These are phyloP conservation scores for Jatropha multifida DNA, from an alignment of 441 rosid species.

Conservation along the genomic window DNA sequence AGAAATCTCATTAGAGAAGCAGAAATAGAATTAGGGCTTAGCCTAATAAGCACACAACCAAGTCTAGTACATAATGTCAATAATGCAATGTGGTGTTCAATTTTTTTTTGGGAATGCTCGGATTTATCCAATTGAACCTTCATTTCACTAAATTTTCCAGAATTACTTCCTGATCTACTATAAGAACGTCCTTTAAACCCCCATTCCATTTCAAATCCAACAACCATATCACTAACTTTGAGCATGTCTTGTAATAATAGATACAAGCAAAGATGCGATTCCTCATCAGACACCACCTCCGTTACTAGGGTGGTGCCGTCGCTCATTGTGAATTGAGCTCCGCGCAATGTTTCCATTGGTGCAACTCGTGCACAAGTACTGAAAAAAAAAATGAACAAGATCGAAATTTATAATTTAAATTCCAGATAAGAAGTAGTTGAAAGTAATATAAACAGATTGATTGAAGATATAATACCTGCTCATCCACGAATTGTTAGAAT, in stretches of 20 bases:
- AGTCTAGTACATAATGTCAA: conserved; percentile 27
- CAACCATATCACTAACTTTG: conserved; percentile 29
- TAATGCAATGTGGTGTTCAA: conserved; percentile 27
- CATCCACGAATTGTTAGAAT: no score
- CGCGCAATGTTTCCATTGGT: conserved; percentile 29
- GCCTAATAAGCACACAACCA: conserved; percentile 29
- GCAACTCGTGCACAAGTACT: neutral
- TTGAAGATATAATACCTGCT: no score
- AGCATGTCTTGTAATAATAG: conserved; percentile 33
- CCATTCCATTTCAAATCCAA: conserved; percentile 34
- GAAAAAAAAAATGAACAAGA: no score
- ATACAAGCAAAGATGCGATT: conserved; percentile 31
- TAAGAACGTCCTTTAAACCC: conserved; percentile 25
- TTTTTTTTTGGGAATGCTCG: conserved; percentile 13
- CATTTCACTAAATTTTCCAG: conserved; percentile 10
- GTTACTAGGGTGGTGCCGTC: conserved; percentile 27
- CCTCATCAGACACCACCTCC: conserved; percentile 31
- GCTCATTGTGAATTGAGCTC: conserved; percentile 25
- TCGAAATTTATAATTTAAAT: no score
- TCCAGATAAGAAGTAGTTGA: no score
- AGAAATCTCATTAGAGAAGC: conserved; percentile 24
- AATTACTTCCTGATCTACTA: conserved; percentile 21
- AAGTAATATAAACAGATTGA: no score
- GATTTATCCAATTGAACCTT: neutral
- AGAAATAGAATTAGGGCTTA: conserved; percentile 21